Base-by-base conservation (phyloP, 2,329 filamentous ascomycete species). In the Penicillium fuscoglaucum region DNA sequence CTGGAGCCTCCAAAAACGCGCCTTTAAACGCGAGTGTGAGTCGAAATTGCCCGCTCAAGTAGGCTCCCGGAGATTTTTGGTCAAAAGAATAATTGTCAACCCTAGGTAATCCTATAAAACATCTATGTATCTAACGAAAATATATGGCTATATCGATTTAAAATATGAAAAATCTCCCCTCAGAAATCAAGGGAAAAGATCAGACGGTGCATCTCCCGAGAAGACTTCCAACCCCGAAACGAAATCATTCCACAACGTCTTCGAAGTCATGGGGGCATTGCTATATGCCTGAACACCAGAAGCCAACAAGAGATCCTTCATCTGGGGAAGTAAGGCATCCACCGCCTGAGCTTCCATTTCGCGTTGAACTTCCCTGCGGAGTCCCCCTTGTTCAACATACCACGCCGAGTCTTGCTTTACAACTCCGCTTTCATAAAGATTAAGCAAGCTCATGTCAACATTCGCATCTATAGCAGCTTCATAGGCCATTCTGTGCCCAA, bases 211-310 rank as follows among this genome's bases (percentile, higher is more conserved):
- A 31, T 21, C 15, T 15, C 37, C 49, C 8, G 40, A 19, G 19
- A 48, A 57, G 6, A 24, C 41, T 52, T 60, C 59, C 37, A 64
- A 46, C 8, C 49, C 49, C 21, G 17, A 29, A 24, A 63, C 48
- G 44, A 58, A 59, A 9, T 15, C 54, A 19, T 60, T 31, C 61
- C 61, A 66, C 6, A 45, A 9, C 1, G 17, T 12, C 19, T 55
- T 15, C 7, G 63, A 66, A 6, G 47, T 17, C 55, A 67, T 63
- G 7, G 65, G 63, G 6, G 61, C 63, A 52, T 48, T 57, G 43
- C 55, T 43, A 39, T 65, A 63, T 4, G 47, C 19, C 28, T 61
- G 39, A 2, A 51, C 47, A 2, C 56, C 57, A 4, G 58, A 51
- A 3, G 51, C 26, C 15, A 61, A 29, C 6, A 64, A 24, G 1